Conservation (phyloP, 176 grass and related monocot genomes). For the Leersia perrieri region DNA sequence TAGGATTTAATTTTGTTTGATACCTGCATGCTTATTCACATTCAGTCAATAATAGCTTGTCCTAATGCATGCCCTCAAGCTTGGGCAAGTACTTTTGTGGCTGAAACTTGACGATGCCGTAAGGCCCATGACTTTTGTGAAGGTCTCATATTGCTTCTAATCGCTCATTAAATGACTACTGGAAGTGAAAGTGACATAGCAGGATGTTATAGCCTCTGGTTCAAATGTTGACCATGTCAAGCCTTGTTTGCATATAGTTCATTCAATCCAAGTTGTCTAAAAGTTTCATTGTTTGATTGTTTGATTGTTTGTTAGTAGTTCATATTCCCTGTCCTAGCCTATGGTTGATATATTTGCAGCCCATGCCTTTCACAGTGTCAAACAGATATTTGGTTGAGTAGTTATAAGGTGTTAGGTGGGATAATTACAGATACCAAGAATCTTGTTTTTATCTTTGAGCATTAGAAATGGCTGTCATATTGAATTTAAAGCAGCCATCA, state of each 20-base stretch:
- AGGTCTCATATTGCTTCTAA: slow-evolving; percentile 25
- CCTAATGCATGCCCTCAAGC: slow-evolving; percentile 23
- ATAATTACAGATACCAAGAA: neutral
- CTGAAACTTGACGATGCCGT: neutral
- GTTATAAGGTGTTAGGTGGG: neutral
- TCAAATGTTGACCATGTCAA: neutral
- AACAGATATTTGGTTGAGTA: neutral
- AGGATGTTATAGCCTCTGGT: slow-evolving; percentile 13
- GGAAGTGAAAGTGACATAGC: slow-evolving; percentile 5
- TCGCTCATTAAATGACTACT: slow-evolving; percentile 1
- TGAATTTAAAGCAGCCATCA: slow-evolving; percentile 9
- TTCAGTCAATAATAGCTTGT: slow-evolving; percentile 12
- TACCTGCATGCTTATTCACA: slow-evolving; percentile 24
- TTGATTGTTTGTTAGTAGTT: neutral
- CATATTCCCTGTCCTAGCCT: neutral
- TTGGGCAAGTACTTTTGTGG: slow-evolving; percentile 8
- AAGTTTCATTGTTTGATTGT: neutral
- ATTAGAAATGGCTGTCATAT: neutral
- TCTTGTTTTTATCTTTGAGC: neutral
- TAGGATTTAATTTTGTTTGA: slow-evolving; percentile 6
- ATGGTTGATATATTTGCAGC: neutral
- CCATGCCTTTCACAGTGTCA: neutral
- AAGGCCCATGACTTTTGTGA: neutral
- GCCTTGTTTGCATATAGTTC: slow-evolving; percentile 14
- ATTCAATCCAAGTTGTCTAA: neutral